Conservation (phyloP, 2,329 filamentous ascomycete genomes). For the Sporothrix humicola region DNA sequence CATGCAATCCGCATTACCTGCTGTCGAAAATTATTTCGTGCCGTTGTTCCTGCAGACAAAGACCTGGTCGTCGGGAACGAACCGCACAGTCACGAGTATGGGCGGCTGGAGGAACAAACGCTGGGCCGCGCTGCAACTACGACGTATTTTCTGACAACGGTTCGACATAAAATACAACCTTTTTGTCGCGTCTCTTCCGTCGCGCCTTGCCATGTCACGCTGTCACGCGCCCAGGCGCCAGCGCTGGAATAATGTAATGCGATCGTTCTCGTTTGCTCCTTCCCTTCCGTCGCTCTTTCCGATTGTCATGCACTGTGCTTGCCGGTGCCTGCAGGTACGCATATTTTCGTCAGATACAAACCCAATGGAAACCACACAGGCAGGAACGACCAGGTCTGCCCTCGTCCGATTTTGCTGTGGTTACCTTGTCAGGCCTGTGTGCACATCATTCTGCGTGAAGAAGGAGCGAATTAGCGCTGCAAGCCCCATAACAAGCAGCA, state of each 20-base stretch:
- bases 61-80: constrained; percentile 13
- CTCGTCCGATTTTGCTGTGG: not conserved
- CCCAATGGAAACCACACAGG: not conserved
- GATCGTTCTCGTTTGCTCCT: not conserved
- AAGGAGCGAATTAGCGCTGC: constrained; percentile 10
- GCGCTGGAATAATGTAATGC: not conserved
- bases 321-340: constrained; percentile 17
- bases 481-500: not conserved
- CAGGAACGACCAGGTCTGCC: constrained; percentile 17
- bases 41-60: constrained; percentile 7
- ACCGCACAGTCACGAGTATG: not conserved
- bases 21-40: not conserved
- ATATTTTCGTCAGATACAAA: not conserved
- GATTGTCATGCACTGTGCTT: constrained; percentile 16
- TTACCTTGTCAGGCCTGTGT: not conserved
- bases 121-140: not conserved
- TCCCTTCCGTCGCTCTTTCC: constrained; percentile 13
- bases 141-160: not conserved
- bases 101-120: not conserved
- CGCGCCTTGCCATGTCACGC: not conserved
- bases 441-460: not conserved
- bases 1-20: no score
- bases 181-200: not conserved
- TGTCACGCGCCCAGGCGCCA: not conserved
- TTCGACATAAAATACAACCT: not conserved